Percentiles rank a stretch among this genome's conserved stretches.
Conservation (phyloP, 2,329 filamentous ascomycete species). For the Pseudogymnoascus sp. region DNA sequence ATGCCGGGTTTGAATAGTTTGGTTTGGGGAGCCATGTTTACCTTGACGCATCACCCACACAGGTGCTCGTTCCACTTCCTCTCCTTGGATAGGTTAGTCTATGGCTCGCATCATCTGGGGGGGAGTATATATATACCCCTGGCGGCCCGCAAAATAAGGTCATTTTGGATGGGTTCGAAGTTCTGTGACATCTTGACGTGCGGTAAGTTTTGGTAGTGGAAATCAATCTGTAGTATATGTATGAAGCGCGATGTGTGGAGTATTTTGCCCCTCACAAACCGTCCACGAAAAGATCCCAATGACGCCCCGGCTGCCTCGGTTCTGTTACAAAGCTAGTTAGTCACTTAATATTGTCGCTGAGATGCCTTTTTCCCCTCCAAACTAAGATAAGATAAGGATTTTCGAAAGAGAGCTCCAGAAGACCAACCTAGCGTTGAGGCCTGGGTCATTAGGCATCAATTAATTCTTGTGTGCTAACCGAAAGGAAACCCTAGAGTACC, state of each 20-base stretch:
- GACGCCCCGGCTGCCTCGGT: conserved; percentile 4
- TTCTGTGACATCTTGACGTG: conserved; percentile 47
- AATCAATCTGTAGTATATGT: conserved; percentile 18
- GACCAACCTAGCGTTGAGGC: background rate
- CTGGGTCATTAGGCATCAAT: background rate
- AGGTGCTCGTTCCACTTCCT: conserved; percentile 84
- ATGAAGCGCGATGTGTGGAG: background rate
- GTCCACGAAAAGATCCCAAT: background rate
- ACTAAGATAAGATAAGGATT: conserved; percentile 1
- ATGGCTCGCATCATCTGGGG: conserved; percentile 1
- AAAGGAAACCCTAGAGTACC: conserved; percentile 6
- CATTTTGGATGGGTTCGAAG: conserved; percentile 85
- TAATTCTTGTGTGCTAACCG: background rate
- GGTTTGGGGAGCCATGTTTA: conserved; percentile 32
- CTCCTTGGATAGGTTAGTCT: conserved; percentile 45
- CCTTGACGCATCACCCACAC: conserved; percentile 99
- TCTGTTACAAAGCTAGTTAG: conserved; percentile 4
- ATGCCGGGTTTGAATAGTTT: background rate
- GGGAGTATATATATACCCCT: conserved; percentile 48
- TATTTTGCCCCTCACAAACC: background rate
- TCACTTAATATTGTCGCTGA: background rate
- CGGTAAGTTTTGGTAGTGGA: conserved; percentile 10
- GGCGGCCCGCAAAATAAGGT: conserved; percentile 81
- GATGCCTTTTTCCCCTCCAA: background rate
- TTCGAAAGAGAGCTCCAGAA: background rate